Evolutionary conservation across 2,329 filamentous ascomycete genomes (phyloP).

Genomic region (Botrytis squamosa): DNA sequence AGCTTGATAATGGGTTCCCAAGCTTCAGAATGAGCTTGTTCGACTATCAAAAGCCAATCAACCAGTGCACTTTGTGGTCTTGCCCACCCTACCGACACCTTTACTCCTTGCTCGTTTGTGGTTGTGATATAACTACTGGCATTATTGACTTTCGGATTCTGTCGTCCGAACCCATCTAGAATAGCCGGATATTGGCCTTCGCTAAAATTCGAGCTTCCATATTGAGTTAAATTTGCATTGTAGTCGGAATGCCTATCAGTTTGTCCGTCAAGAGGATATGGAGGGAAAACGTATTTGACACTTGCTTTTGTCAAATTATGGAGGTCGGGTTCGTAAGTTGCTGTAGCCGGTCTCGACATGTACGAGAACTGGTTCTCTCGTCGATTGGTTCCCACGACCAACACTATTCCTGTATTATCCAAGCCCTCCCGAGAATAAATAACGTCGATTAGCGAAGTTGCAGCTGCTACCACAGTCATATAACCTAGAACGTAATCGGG

Average conservation of each 20-base stretch:
- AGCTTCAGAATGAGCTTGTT: constrained; percentile 72
- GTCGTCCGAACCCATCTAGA: constrained; percentile 53
- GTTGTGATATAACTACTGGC: constrained; percentile 68
- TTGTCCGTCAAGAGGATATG: constrained; percentile 43
- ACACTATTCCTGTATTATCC: constrained; percentile 64
- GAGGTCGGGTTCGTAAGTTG: constrained; percentile 44
- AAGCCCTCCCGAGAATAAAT: constrained; percentile 66
- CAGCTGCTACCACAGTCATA: constrained; percentile 76
- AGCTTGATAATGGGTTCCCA: constrained; percentile 72
- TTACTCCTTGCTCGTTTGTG: constrained; percentile 66
- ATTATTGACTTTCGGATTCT: constrained; percentile 57
- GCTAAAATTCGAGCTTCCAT: constrained; percentile 50
- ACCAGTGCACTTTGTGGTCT: constrained; percentile 65
- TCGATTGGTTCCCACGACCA: constrained; percentile 68
- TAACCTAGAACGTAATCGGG: constrained; percentile 70
- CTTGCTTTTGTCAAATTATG: constrained; percentile 44
- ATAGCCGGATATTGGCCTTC: constrained; percentile 63
- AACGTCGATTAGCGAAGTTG: constrained; percentile 61
- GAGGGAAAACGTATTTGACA: constrained; percentile 63
- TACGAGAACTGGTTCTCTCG: constrained; percentile 63
- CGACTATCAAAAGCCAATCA: constrained; percentile 80
- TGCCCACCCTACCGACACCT: constrained; percentile 79
- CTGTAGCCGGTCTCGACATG: constrained; percentile 47
- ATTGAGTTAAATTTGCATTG: constrained; percentile 38
- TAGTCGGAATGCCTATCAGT: constrained; percentile 51